phyloP scores from a whole-genome alignment of 495 filamentous ascomycete species.

The Aspergillus conjunctus region DNA sequence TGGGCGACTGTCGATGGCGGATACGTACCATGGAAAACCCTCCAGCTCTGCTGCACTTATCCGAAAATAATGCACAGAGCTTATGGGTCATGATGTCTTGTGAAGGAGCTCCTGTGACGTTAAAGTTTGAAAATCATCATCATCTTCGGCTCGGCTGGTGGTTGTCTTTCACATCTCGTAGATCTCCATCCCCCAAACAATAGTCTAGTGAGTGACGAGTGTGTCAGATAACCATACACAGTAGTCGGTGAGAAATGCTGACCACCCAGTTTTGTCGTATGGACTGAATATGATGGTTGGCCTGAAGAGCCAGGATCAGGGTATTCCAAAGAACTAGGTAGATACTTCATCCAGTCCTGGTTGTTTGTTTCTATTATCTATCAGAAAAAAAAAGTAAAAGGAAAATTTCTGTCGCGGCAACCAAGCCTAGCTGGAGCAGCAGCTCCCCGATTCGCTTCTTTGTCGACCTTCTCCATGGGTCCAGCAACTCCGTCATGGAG shows the following conservation, averaged over 20 bases:
- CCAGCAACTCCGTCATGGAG: conserved; percentile 19
- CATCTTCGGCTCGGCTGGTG: not conserved
- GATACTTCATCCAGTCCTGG: conserved; percentile 4
- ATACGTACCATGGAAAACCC: conserved; percentile 16
- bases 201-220: not conserved
- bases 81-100: conserved; percentile 7
- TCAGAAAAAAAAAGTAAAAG: conserved; percentile 7
- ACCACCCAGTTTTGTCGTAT: not conserved
- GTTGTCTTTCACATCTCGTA: not conserved
- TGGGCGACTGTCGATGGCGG: conserved; percentile 2
- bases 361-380: conserved; percentile 27
- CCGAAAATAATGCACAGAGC: conserved; percentile 19
- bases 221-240: not conserved
- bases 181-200: conserved; percentile 5
- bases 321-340: not conserved
- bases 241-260: conserved; percentile 16
- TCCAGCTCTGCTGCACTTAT: conserved; percentile 23
- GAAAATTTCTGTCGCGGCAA: conserved; percentile 22
- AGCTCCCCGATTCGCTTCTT: conserved; percentile 26
- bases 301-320: conserved; percentile 1
- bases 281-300: conserved; percentile 5
- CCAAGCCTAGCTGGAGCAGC: conserved; percentile 20
- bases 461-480: conserved; percentile 18
- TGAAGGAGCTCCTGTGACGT: not conserved
- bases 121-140: not conserved